These are phyloP conservation scores for Pleurotus sapidus DNA, from an alignment of 768 basidiomycete species.

Conservation along the genomic window DNA sequence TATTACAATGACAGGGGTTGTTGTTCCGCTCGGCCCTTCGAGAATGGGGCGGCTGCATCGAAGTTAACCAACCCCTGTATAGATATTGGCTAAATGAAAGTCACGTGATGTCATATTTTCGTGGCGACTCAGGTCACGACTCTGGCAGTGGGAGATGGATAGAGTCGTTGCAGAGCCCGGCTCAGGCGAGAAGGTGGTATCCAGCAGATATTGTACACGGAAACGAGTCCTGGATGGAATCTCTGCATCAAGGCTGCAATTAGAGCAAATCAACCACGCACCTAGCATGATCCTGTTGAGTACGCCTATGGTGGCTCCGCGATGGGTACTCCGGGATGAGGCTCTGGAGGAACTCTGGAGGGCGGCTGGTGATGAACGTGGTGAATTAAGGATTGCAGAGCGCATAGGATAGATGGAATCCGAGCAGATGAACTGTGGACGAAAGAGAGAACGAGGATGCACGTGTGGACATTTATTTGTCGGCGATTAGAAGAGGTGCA, in stretches of 20 bases:
- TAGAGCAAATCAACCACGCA: too few species aligned
- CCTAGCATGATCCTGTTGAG: too few species aligned
- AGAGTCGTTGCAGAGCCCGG: too few species aligned
- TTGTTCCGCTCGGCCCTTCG: too few species aligned
- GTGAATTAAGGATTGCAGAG: background rate
- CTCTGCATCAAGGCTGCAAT: too few species aligned
- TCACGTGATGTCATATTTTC: background rate
- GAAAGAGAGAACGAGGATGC: slow-evolving; percentile 4
- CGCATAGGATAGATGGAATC: too few species aligned
- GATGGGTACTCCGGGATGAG: background rate
- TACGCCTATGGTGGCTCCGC: too few species aligned
- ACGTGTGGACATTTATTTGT: slow-evolving; percentile 9
- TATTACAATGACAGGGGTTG: too few species aligned
- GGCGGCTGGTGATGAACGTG: background rate
- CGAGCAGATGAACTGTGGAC: background rate
- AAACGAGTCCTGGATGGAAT: too few species aligned
- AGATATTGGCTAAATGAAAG: background rate
- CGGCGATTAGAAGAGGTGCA: slow-evolving; percentile 9
- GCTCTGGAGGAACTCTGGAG: background rate
- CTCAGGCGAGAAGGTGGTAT: background rate
- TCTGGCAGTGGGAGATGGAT: too few species aligned
- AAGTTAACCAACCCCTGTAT: too few species aligned
- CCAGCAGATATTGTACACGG: background rate
- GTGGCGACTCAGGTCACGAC: background rate
- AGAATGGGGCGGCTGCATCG: too few species aligned